These are phyloP conservation scores for Aspergillus thermomutatus DNA, from an alignment of 2,329 filamentous ascomycete species.

Conservation along the genomic window DNA sequence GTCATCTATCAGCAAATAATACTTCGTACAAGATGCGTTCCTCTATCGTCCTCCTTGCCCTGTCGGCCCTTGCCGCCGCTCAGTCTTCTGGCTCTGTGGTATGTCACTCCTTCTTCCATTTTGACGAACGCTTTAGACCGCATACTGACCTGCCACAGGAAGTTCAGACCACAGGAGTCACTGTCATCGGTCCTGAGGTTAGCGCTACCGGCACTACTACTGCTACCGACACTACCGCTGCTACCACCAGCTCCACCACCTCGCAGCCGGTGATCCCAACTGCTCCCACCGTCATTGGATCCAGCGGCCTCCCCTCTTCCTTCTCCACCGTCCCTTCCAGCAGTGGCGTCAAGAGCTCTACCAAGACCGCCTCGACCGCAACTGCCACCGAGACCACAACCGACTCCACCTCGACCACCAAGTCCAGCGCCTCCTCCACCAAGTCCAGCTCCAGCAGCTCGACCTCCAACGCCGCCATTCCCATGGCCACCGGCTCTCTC, in stretches of 20 bases:
- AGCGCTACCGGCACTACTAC: neutral
- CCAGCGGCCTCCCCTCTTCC: conserved; percentile 16
- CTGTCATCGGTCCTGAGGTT: neutral
- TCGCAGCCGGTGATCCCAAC: conserved; percentile 32
- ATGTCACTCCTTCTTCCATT: conserved; percentile 4
- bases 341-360: conserved; percentile 12
- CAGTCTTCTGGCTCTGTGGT: conserved; percentile 29
- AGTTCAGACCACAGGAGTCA: neutral
- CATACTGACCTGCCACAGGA: neutral
- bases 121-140: neutral
- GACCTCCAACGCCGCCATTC: conserved; percentile 28
- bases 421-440: conserved; percentile 15
- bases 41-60: conserved; percentile 42
- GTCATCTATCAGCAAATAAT: conserved; percentile 12
- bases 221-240: neutral
- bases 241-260: conserved; percentile 22
- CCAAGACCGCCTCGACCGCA: conserved; percentile 13
- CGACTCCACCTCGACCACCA: conserved; percentile 15
- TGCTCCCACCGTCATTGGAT: conserved; percentile 21
- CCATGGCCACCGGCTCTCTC: conserved; percentile 35
- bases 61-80: conserved; percentile 43
- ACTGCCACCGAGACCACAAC: conserved; percentile 23
- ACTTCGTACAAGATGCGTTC: conserved; percentile 51
- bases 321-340: conserved; percentile 23
- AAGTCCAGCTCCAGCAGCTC: conserved; percentile 18